Percentiles rank a stretch among this genome's conserved stretches.
Evolutionary conservation across 2,329 filamentous ascomycete species (phyloP).

Genomic region (Cytospora schulzeri): DNA sequence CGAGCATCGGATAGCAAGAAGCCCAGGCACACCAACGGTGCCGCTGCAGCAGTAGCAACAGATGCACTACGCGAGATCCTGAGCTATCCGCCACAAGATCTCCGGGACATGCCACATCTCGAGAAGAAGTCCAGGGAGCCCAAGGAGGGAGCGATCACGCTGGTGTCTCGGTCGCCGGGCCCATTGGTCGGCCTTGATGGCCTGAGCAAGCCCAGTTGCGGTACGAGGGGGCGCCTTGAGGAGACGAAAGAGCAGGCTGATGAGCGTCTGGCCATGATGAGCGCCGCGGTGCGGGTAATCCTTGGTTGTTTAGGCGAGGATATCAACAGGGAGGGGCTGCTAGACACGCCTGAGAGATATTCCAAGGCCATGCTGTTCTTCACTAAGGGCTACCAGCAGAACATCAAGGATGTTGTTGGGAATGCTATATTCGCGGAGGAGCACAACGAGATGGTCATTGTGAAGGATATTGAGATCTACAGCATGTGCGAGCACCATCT

Average conservation of each 20-base stretch:
- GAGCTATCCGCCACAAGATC: conserved; percentile 61
- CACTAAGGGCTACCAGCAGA: conserved; percentile 95
- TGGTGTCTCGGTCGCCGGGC: conserved; percentile 48
- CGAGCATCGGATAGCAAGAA: conserved; percentile 25
- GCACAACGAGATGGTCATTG: conserved; percentile 94
- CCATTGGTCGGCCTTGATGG: conserved; percentile 64
- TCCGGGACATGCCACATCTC: conserved; percentile 53
- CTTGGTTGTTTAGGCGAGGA: conserved; percentile 71
- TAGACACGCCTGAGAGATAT: conserved; percentile 78
- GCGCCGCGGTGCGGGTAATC: conserved; percentile 63
- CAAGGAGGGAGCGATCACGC: conserved; percentile 16
- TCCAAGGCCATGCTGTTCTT: conserved; percentile 94
- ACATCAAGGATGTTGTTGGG: conserved; percentile 88
- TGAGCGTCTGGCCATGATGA: conserved; percentile 58
- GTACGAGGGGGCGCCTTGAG: conserved; percentile 6
- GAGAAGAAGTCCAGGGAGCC: conserved; percentile 35
- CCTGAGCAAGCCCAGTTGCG: conserved; percentile 53
- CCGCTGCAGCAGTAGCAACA: background rate
- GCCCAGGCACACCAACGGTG: conserved; percentile 29
- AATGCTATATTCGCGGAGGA: conserved; percentile 95
- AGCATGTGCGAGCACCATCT: conserved; percentile 96
- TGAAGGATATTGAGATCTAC: conserved; percentile 95
- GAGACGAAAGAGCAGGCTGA: conserved; percentile 55
- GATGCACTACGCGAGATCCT: conserved; percentile 43
- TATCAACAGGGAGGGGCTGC: conserved; percentile 63